Evolutionary conservation across 352 stramenopile genomes (phyloP).

Genomic region (Phytophthora europaea): DNA sequence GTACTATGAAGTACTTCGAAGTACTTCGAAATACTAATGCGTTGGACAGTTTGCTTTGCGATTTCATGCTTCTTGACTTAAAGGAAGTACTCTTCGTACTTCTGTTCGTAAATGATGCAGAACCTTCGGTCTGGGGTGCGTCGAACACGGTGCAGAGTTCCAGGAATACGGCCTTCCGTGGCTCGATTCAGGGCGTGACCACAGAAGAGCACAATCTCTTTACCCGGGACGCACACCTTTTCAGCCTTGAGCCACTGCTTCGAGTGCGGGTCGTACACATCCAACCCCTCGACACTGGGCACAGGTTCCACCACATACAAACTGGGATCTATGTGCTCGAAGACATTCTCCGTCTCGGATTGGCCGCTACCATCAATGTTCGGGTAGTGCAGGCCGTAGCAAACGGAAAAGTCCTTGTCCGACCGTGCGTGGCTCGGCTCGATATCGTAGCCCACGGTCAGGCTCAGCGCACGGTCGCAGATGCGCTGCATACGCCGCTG

Average conservation of each 20-base stretch:
- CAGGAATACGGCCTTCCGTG: conserved; percentile 58
- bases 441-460: conserved; percentile 60
- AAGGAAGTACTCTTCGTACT: conserved; percentile 67
- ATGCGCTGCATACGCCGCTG: conserved; percentile 60
- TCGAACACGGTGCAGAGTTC: conserved; percentile 64
- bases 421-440: conserved; percentile 36
- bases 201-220: conserved; percentile 73
- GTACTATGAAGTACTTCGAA: too few relatives aligned
- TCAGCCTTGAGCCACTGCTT: conserved; percentile 67
- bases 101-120: conserved; percentile 78
- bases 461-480: conserved; percentile 59
- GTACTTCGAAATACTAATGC: too few relatives aligned
- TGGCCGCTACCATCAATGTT: conserved; percentile 62
- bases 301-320: conserved; percentile 70
- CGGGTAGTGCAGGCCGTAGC: conserved; percentile 72
- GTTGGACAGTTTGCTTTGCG: background rate
- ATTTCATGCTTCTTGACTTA: conserved; percentile 18
- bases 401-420: conserved; percentile 67
- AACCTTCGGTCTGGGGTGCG: conserved; percentile 51
- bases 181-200: conserved; percentile 58
- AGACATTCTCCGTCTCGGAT: conserved; percentile 68
- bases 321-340: conserved; percentile 74
- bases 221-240: conserved; percentile 56
- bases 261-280: conserved; percentile 63
- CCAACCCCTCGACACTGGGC: conserved; percentile 58